phyloP scores from a whole-genome alignment of 2,329 filamentous ascomycete genomes.

The Penicillium sp. region DNA sequence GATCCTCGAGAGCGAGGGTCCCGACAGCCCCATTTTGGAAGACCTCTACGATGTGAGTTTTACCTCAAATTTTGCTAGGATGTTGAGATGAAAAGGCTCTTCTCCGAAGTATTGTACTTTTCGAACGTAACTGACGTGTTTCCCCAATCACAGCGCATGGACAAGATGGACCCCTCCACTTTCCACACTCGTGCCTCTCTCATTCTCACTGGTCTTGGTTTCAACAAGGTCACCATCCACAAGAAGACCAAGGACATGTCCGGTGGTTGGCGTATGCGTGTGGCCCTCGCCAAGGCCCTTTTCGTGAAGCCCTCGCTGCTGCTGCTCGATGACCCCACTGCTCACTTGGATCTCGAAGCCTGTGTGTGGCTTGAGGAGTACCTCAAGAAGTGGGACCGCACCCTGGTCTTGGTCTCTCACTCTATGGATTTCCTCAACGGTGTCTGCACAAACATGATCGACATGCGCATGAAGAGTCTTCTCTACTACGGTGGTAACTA shows the following conservation, averaged over 20 bases:
- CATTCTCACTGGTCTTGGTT: conserved; percentile 96
- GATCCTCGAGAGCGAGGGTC: conserved; percentile 84
- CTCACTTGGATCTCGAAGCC: conserved; percentile 97
- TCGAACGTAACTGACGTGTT: too few relatives aligned
- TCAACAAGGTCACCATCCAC: conserved; percentile 96
- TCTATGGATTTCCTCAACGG: conserved; percentile 99
- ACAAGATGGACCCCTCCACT: conserved; percentile 96
- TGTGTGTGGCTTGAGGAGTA: conserved; percentile 99
- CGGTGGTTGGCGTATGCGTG: conserved; percentile 99
- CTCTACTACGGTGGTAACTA: conserved; percentile 99
- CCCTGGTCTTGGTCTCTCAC: conserved; percentile 92
- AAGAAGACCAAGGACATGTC: conserved; percentile 99
- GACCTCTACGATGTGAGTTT: conserved; percentile 84
- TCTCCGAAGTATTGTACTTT: background rate
- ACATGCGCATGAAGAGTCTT: conserved; percentile 85
- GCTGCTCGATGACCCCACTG: conserved; percentile 94
- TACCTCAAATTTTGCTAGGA: too few relatives aligned
- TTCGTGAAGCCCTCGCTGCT: conserved; percentile 97
- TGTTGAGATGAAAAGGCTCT: too few relatives aligned
- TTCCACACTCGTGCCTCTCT: conserved; percentile 93
- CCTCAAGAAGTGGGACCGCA: conserved; percentile 98
- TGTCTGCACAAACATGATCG: conserved; percentile 97
- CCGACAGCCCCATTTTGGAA: conserved; percentile 82
- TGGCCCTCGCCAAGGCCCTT: conserved; percentile 91
- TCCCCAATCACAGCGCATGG: conserved; percentile 67